Conservation (phyloP, 768 basidiomycete genomes). For the Lyophyllum semitale region DNA sequence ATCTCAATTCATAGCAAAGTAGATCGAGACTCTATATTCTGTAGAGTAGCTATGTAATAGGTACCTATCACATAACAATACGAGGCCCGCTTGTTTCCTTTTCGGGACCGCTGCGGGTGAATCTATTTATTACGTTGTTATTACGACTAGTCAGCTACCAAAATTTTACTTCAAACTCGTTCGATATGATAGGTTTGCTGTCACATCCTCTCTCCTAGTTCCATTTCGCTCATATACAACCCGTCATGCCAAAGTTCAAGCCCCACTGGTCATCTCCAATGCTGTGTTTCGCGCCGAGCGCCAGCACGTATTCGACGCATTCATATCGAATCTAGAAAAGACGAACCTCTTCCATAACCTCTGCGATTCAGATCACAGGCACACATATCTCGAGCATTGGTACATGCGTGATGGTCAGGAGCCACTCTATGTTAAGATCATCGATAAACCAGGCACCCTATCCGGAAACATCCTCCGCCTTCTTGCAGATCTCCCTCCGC, state of each 20-base stretch:
- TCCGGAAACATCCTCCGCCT: conserved; percentile 6
- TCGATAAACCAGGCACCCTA: neutral
- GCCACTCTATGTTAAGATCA: neutral
- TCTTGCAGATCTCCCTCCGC: neutral
- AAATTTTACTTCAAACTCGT: neutral
- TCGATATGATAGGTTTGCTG: neutral
- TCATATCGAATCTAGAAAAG: neutral
- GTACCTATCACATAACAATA: too few species aligned
- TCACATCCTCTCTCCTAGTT: neutral
- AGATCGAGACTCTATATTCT: too few species aligned
- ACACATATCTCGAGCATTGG: neutral
- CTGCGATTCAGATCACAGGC: neutral
- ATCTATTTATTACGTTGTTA: too few species aligned
- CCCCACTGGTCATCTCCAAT: neutral
- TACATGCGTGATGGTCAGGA: neutral
- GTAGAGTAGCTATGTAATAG: too few species aligned
- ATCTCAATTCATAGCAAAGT: too few species aligned
- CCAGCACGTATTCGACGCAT: neutral
- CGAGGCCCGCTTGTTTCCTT: too few species aligned
- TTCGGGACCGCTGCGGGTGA: too few species aligned
- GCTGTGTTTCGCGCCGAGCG: neutral
- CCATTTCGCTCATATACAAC: neutral
- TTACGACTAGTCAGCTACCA: too few species aligned
- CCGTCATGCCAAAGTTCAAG: neutral
- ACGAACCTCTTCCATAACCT: neutral